Percentiles rank a stretch among this genome's conserved stretches.
Conservation (phyloP, 2,329 filamentous ascomycete species). For the Paecilomyces sp. region DNA sequence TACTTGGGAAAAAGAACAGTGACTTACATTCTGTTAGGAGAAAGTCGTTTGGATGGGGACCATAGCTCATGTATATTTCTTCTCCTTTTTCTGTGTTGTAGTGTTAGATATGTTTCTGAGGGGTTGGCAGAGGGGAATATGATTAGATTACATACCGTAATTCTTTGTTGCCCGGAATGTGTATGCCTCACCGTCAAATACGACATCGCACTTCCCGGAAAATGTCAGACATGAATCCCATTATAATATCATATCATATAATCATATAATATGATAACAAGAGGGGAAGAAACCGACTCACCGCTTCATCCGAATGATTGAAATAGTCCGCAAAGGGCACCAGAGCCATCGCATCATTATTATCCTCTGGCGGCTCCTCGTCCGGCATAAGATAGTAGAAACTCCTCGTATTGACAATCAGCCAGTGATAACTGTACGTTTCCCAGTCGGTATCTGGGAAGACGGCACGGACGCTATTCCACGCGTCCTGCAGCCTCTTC, state of each 20-base stretch:
- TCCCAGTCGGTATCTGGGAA: conserved; percentile 38
- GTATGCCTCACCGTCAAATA: conserved; percentile 28
- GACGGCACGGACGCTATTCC: conserved; percentile 34
- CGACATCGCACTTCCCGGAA: conserved; percentile 27
- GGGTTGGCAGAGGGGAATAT: neutral
- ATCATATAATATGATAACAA: neutral
- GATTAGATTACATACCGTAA: conserved; percentile 17
- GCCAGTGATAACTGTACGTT: conserved; percentile 50
- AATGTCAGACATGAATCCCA: neutral
- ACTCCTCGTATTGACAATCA: conserved; percentile 53
- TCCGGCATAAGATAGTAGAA: conserved; percentile 50
- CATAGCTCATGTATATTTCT: conserved; percentile 39
- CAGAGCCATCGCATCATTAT: conserved; percentile 40
- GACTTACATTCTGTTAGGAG: conserved; percentile 36
- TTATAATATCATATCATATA: neutral
- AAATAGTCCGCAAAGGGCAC: conserved; percentile 43
- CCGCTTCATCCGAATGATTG: conserved; percentile 37
- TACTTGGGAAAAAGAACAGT: neutral
- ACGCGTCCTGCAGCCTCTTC: conserved; percentile 46
- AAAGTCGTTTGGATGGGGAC: conserved; percentile 36
- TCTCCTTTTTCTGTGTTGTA: conserved; percentile 27
- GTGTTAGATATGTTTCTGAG: neutral
- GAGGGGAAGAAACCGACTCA: conserved; percentile 13
- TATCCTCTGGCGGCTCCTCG: conserved; percentile 26
- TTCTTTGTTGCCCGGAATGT: conserved; percentile 25